These are phyloP conservation scores for Crucihimalaya himalaica DNA, from an alignment of 345 rosid species.

Conservation along the genomic window DNA sequence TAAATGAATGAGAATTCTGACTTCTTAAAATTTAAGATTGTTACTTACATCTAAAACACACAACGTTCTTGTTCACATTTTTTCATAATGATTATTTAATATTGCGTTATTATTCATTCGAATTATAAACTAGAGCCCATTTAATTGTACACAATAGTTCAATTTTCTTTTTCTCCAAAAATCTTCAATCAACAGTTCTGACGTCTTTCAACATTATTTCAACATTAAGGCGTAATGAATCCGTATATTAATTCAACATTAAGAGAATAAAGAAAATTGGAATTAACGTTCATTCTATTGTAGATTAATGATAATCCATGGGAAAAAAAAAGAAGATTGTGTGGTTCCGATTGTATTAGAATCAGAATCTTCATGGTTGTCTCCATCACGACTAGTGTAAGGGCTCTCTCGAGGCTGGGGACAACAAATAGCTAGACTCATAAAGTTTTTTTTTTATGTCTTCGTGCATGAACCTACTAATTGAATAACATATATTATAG, in stretches of 20 bases:
- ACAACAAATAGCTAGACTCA: constrained; percentile 27
- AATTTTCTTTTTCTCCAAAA: neutral
- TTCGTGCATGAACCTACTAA: constrained; percentile 38
- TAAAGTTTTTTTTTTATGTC: constrained; percentile 18
- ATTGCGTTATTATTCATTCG: neutral
- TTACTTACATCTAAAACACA: neutral
- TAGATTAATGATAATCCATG: constrained; percentile 20
- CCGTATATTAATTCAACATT: neutral
- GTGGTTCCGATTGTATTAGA: constrained; percentile 29
- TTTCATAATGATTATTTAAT: too few relatives aligned
- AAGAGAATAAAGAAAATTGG: constrained; percentile 1
- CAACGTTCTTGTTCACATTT: neutral
- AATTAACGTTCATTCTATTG: neutral
- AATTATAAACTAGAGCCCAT: neutral
- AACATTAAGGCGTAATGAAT: neutral
- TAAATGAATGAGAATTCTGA: too few relatives aligned
- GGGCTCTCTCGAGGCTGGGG: constrained; percentile 33
- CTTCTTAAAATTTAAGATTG: too few relatives aligned
- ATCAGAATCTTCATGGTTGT: constrained; percentile 33
- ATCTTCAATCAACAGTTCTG: neutral
- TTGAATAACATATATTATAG: constrained; percentile 3
- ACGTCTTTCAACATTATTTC: neutral
- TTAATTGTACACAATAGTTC: neutral
- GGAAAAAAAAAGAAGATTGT: neutral
- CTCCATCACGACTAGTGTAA: constrained; percentile 35